Evolutionary conservation across 2,329 filamentous ascomycete species (phyloP).

Genomic region (Xylaria sp.): DNA sequence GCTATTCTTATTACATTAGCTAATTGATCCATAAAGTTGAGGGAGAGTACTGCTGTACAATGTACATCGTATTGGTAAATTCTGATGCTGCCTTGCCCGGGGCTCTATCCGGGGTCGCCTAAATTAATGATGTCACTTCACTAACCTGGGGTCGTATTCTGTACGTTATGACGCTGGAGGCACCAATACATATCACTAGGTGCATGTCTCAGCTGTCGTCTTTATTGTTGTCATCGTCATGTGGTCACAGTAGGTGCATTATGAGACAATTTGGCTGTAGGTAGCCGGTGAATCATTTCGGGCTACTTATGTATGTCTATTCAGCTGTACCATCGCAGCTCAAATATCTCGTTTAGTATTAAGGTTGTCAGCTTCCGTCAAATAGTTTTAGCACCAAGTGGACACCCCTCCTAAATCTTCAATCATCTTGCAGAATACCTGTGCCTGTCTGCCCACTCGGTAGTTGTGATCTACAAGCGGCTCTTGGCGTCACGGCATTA

Average conservation of each 20-base stretch:
- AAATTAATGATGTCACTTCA: conserved; percentile 19
- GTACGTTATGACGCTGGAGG: background rate
- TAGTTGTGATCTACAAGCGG: conserved; percentile 27
- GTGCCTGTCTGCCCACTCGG: background rate
- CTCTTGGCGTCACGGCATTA: conserved; percentile 18
- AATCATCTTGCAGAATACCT: conserved; percentile 10
- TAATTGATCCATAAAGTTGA: background rate
- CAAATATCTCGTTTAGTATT: conserved; percentile 8
- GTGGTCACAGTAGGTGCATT: background rate
- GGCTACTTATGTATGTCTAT: conserved; percentile 6
- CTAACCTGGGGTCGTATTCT: background rate
- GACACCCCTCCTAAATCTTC: conserved; percentile 5
- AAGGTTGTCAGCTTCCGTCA: conserved; percentile 5
- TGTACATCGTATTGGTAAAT: background rate
- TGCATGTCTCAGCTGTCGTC: conserved; percentile 1
- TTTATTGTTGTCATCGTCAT: background rate
- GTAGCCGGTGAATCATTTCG: conserved; percentile 1
- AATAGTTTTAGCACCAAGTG: conserved; percentile 15
- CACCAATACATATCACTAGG: background rate
- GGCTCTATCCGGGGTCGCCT: background rate
- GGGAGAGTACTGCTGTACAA: background rate
- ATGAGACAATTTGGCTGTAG: conserved; percentile 6
- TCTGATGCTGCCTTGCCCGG: background rate
- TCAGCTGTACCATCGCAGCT: conserved; percentile 17
- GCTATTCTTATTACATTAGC: background rate